Percentiles rank a stretch among this genome's conserved stretches.
These are phyloP conservation scores for Wickerhamiella kurtzmanii DNA, from an alignment of 805 yeast species.

Conservation along the genomic window DNA sequence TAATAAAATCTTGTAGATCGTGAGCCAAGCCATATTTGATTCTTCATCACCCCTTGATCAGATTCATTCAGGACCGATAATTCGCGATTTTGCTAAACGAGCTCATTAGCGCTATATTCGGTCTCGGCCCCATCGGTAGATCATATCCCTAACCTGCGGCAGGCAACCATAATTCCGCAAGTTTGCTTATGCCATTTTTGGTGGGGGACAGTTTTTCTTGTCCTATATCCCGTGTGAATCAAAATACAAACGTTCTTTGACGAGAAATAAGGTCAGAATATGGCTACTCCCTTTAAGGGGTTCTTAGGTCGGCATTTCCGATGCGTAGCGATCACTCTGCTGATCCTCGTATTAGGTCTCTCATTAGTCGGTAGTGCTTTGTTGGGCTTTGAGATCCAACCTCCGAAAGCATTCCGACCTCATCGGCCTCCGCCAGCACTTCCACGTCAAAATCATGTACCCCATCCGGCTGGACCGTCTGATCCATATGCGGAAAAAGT, in stretches of 20 bases:
- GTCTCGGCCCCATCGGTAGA: too few relatives aligned
- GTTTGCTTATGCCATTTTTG: neutral
- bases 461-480: neutral
- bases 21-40: too few relatives aligned
- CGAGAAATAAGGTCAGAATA: too few relatives aligned
- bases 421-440: neutral
- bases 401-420: neutral
- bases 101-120: too few relatives aligned
- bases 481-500: conserved; percentile 8
- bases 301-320: neutral
- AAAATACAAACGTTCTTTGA: too few relatives aligned
- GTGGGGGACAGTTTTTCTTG: neutral
- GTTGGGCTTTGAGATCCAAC: neutral
- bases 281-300: neutral
- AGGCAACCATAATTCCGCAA: too few relatives aligned
- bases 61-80: too few relatives aligned
- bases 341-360: neutral
- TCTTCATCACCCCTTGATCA: too few relatives aligned
- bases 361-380: neutral
- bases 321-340: neutral
- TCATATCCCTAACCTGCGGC: too few relatives aligned
- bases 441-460: neutral
- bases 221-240: too few relatives aligned
- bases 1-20: too few relatives aligned
- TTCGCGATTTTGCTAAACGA: too few relatives aligned